Evolutionary conservation across 495 filamentous ascomycete species (phyloP), one percentile per base, ranked within the genome.

Genomic region (Aspergillus affinis): DNA sequence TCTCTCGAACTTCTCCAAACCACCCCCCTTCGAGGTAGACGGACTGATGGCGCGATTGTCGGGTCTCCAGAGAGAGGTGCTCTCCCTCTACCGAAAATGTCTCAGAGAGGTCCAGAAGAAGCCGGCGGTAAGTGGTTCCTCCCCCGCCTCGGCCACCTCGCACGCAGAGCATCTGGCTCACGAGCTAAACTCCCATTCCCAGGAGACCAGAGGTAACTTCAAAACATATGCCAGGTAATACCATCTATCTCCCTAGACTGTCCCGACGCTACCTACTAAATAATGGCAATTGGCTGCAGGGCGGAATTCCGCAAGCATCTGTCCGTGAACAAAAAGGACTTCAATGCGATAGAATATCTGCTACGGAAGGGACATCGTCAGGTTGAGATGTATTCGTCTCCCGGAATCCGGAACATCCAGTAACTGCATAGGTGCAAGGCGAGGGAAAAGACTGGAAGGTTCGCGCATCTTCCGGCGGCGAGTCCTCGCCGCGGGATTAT

Each of bases 11-110:
- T 26, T 12, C 29, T 27, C 49, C 47, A 26, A 23, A 6, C 20
- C 19, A 50, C 15, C 19, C 19, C 82, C 23, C n/a, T n/a, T 26
- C 23, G 2, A 26, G 23, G 23, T 26, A 26, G 23, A 26, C 23
- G 23, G 83, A 48, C 20, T 55, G 30, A 67, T 78, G 75, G 73
- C 74, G 20, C 70, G 86, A 67, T 81, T 90, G 19, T 95, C 93
- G 9, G 95, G 95, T 41, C 80, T 98, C n/a, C 95, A 98, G 67
- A 87, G 85, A 69, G 90, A 95, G 57, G 93, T 98, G 8, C 72
- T 98, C 46, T 80, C 85, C 41, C 84, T 98, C 10, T 98, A 98
- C 66, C 86, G 92, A 50, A 83, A 85, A 65, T 97, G 92, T 65
- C 79, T 98, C 27, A 82, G 92, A 52, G 90, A 88, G 65, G 84